Evolutionary conservation across 1,139 yeast species (phyloP).

Genomic region (Sugiyamaella pinicola): DNA sequence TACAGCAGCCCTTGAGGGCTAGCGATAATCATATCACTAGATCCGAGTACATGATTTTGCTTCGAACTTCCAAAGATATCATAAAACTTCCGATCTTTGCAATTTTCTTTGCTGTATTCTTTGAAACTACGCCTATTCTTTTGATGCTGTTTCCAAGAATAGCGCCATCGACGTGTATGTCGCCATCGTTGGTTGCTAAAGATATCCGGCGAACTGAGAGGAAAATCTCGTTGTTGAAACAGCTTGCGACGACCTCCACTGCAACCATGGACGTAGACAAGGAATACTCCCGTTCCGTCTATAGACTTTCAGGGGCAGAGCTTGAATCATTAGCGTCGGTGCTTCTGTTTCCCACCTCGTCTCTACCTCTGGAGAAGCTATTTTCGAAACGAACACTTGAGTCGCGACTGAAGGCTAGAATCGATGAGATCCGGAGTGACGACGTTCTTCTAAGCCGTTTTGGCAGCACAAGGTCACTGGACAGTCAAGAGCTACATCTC

Average conservation of each 20-base stretch:
- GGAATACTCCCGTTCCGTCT: slow-evolving; percentile 24
- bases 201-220: slow-evolving; percentile 27
- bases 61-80: slow-evolving; percentile 62
- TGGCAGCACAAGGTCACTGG: slow-evolving; percentile 38
- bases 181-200: slow-evolving; percentile 51
- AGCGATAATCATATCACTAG: slow-evolving; percentile 47
- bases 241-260: slow-evolving; percentile 10
- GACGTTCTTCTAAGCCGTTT: slow-evolving; percentile 36
- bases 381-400: slow-evolving; percentile 24
- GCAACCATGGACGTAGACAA: slow-evolving; percentile 1
- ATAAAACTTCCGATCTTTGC: slow-evolving; percentile 66
- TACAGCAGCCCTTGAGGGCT: neutral
- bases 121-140: slow-evolving; percentile 65
- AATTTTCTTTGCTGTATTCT: slow-evolving; percentile 55
- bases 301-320: slow-evolving; percentile 25
- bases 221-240: slow-evolving; percentile 22
- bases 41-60: slow-evolving; percentile 54
- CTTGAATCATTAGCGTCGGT: slow-evolving; percentile 24
- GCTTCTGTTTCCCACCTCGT: slow-evolving; percentile 16
- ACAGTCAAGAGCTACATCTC: slow-evolving; percentile 32
- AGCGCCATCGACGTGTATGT: slow-evolving; percentile 69
- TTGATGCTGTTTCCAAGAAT: slow-evolving; percentile 62
- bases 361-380: slow-evolving; percentile 23
- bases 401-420: slow-evolving; percentile 27
- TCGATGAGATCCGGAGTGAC: slow-evolving; percentile 36